These are phyloP conservation scores for Begonia fuchsioides DNA, from an alignment of 306 rosid species.

Conservation along the genomic window DNA sequence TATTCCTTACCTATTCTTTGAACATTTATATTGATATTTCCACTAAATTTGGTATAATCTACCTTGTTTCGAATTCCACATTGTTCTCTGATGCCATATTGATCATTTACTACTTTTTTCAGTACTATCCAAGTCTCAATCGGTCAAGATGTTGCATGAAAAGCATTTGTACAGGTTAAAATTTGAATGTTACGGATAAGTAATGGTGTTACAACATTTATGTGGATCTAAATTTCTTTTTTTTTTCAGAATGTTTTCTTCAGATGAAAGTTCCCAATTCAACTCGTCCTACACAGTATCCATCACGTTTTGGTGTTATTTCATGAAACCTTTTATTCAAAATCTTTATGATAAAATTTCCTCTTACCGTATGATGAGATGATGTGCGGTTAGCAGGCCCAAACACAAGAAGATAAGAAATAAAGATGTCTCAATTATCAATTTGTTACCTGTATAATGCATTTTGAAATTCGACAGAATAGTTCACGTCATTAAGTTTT, in stretches of 20 bases:
- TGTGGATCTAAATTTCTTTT: no score
- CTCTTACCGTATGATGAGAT: no score
- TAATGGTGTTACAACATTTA: no score
- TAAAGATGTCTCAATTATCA: slow-evolving; percentile 3
- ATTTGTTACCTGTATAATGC: neutral
- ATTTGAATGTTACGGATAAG: slow-evolving; percentile 1
- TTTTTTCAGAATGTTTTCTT: slow-evolving; percentile 74
- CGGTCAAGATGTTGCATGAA: slow-evolving; percentile 97
- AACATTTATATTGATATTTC: no score
- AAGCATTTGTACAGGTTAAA: slow-evolving; percentile 91
- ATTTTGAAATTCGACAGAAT: no score
- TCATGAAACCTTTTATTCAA: no score
- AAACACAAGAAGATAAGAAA: no score
- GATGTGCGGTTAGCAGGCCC: no score
- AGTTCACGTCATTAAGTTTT: neutral
- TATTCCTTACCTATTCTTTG: no score
- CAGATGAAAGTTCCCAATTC: slow-evolving; percentile 99
- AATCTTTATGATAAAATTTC: no score
- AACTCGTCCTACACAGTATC: slow-evolving; percentile 98
- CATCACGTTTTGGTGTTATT: slow-evolving; percentile 15
- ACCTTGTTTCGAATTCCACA: slow-evolving; percentile 1
- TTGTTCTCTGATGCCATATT: neutral
- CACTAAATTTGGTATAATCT: no score
- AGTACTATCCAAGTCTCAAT: slow-evolving; percentile 98
- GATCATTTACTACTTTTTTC: slow-evolving; percentile 9